These are phyloP conservation scores for Westerdykella aurantiaca DNA, from an alignment of 2,329 filamentous ascomycete species.

Conservation along the genomic window DNA sequence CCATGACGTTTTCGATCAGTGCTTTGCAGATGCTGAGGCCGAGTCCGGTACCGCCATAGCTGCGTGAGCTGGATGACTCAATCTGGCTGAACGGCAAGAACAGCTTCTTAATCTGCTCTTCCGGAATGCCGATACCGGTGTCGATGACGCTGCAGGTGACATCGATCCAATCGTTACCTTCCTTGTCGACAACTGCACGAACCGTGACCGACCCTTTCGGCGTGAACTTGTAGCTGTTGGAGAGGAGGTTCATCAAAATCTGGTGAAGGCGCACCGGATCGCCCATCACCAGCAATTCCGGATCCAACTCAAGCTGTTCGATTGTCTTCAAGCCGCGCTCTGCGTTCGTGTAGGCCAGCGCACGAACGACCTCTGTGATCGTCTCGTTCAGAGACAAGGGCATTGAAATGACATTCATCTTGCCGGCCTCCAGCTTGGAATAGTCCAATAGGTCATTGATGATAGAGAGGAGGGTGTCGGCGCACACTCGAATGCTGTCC, in stretches of 20 bases:
- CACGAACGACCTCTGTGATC: slow-evolving; percentile 59
- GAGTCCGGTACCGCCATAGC: slow-evolving; percentile 86
- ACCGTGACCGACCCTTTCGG: slow-evolving; percentile 82
- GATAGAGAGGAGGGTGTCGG: slow-evolving; percentile 49
- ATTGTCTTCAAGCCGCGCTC: slow-evolving; percentile 56
- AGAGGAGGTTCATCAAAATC: slow-evolving; percentile 70
- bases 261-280: slow-evolving; percentile 49
- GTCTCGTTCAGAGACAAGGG: slow-evolving; percentile 51
- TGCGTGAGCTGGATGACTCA: slow-evolving; percentile 81
- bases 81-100: slow-evolving; percentile 93
- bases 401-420: slow-evolving; percentile 56
- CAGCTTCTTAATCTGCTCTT: slow-evolving; percentile 74
- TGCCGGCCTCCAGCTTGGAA: slow-evolving; percentile 49
- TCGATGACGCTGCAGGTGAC: slow-evolving; percentile 83
- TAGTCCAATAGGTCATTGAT: slow-evolving; percentile 52
- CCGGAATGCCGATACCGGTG: slow-evolving; percentile 85
- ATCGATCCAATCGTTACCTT: slow-evolving; percentile 64
- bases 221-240: slow-evolving; percentile 92
- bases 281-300: slow-evolving; percentile 48
- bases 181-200: slow-evolving; percentile 64
- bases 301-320: slow-evolving; percentile 51
- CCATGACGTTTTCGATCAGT: slow-evolving; percentile 86
- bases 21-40: slow-evolving; percentile 93
- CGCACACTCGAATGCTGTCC: slow-evolving; percentile 60
- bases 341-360: slow-evolving; percentile 57